These are phyloP conservation scores for Priceomyces haplophilus DNA, from an alignment of 805 yeast genomes.

Conservation along the genomic window DNA sequence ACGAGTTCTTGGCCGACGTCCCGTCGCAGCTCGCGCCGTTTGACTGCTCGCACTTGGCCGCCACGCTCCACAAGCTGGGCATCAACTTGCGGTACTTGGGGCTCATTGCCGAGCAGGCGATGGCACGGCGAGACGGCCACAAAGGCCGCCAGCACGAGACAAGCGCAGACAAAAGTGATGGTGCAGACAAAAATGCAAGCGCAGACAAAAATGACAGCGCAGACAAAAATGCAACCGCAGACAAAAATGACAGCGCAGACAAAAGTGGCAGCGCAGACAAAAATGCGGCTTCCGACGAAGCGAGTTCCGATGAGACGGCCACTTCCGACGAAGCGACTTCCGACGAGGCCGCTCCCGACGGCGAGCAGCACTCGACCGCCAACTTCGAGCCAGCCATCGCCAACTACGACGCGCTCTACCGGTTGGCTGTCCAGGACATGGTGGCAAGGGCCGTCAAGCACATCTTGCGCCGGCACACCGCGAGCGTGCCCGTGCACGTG, in stretches of 20 bases:
- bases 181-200: conserved; percentile 21
- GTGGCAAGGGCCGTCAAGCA: conserved; percentile 80
- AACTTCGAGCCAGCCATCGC: conserved; percentile 42
- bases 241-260: conserved; percentile 23
- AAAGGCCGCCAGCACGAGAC: too few relatives aligned
- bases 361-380: conserved; percentile 30
- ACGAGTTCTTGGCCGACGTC: conserved; percentile 57
- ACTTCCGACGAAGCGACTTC: neutral
- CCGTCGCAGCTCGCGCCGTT: conserved; percentile 62
- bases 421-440: conserved; percentile 61
- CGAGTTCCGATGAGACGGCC: conserved; percentile 5
- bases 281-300: neutral
- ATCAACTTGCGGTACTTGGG: conserved; percentile 89
- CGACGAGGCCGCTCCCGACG: neutral
- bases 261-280: conserved; percentile 26
- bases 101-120: conserved; percentile 46
- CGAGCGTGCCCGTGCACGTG: conserved; percentile 48
- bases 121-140: too few relatives aligned
- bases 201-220: conserved; percentile 16
- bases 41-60: conserved; percentile 75
- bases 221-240: conserved; percentile 25
- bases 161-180: too few relatives aligned
- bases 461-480: conserved; percentile 51
- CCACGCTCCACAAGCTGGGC: conserved; percentile 73
- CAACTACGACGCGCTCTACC: conserved; percentile 46